phyloP scores from a whole-genome alignment of 306 rosid genomes.

The Oxytropis ochrocephala region DNA sequence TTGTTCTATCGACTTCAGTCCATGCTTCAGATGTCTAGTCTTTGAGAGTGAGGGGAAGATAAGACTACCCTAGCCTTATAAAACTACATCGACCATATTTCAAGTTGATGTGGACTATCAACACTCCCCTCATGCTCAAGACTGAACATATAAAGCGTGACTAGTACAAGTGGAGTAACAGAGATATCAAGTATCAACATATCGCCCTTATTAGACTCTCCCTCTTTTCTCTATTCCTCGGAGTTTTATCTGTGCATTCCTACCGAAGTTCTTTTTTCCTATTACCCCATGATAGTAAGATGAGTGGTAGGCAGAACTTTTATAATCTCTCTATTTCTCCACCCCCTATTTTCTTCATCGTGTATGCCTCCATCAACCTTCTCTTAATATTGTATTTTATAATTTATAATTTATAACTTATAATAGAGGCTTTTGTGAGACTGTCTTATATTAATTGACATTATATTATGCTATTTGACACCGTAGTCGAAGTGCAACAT shows the following conservation, averaged over 20 bases:
- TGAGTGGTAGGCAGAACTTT: background rate
- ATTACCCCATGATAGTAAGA: background rate
- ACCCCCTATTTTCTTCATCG: background rate
- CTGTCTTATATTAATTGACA: background rate
- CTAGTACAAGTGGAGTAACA: too few species aligned
- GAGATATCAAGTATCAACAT: background rate
- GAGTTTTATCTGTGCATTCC: background rate
- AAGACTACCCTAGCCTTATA: too few species aligned
- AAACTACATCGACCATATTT: too few species aligned
- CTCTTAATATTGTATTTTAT: too few species aligned
- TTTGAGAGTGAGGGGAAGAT: too few species aligned
- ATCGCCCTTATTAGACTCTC: background rate
- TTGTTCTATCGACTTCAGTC: too few species aligned
- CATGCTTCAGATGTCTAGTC: too few species aligned
- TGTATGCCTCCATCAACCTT: background rate
- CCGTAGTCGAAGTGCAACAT: background rate
- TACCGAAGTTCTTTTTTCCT: background rate
- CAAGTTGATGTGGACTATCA: too few species aligned
- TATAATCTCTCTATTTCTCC: background rate
- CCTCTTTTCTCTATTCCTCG: background rate
- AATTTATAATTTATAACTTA: too few species aligned
- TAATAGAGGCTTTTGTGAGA: too few species aligned
- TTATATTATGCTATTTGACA: background rate
- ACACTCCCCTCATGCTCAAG: too few species aligned
- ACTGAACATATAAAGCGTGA: too few species aligned